phyloP scores from a whole-genome alignment of 2,329 filamentous ascomycete genomes.

The Microcyclospora pomicola region DNA sequence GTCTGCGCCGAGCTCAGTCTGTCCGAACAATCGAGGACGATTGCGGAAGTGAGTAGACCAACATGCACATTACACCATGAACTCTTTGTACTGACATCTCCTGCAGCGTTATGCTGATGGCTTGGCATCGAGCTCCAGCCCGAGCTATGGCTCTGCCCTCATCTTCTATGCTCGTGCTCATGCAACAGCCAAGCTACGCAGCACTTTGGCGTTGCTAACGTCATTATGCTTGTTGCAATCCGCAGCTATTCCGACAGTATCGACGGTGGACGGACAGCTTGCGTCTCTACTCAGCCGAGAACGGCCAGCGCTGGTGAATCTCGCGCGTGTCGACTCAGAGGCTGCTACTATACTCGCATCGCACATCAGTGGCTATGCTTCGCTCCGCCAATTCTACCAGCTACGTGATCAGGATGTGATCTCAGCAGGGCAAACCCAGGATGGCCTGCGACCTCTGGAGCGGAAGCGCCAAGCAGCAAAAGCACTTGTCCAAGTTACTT shows the following conservation, averaged over 20 bases:
- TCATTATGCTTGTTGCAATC: constrained; percentile 80
- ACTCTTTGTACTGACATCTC: constrained; percentile 10
- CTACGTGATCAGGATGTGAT: constrained; percentile 56
- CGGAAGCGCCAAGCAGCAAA: constrained; percentile 57
- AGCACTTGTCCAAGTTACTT: constrained; percentile 68
- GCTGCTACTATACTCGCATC: constrained; percentile 73
- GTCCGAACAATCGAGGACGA: constrained; percentile 61
- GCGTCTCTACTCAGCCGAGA: constrained; percentile 56
- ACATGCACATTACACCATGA: neutral
- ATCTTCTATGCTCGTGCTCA: constrained; percentile 87
- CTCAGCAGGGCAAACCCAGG: constrained; percentile 17
- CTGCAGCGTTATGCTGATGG: constrained; percentile 67
- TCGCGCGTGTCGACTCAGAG: constrained; percentile 62
- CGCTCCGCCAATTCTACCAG: constrained; percentile 77
- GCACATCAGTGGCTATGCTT: constrained; percentile 83
- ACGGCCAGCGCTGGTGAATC: constrained; percentile 53
- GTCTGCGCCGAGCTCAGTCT: constrained; percentile 68
- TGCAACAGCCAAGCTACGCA: constrained; percentile 61
- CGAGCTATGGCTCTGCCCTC: constrained; percentile 67
- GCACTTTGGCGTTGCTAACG: constrained; percentile 74
- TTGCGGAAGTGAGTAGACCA: constrained; percentile 56
- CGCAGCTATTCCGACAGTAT: constrained; percentile 57
- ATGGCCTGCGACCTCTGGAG: constrained; percentile 39
- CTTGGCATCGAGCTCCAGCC: constrained; percentile 50
- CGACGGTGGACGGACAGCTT: constrained; percentile 61